Evolutionary conservation across 441 rosid genomes (phyloP).

Genomic region (Theobroma grandiflorum): DNA sequence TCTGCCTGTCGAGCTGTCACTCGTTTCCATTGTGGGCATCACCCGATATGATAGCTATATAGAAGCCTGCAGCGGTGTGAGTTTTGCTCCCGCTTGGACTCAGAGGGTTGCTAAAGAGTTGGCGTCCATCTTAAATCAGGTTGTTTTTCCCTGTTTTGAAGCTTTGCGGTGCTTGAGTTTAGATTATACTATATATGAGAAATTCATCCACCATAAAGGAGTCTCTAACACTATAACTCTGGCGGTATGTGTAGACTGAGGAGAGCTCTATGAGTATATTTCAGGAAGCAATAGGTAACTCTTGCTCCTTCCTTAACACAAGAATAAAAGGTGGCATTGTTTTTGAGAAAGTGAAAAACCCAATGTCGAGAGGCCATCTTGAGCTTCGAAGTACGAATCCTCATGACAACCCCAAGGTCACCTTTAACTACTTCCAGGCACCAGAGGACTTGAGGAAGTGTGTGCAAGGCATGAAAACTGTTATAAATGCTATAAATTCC

Average conservation of each 20-base stretch:
- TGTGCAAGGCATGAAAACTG: constrained; percentile 51
- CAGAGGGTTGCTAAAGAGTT: not conserved
- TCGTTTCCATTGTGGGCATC: constrained; percentile 65
- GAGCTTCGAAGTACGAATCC: constrained; percentile 52
- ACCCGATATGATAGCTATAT: constrained; percentile 51
- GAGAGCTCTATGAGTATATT: constrained; percentile 2
- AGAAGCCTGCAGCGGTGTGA: constrained; percentile 57
- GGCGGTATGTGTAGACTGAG: constrained; percentile 36
- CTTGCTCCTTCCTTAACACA: not conserved
- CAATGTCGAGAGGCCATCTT: constrained; percentile 57
- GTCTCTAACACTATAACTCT: not conserved
- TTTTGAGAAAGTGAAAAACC: constrained; percentile 54
- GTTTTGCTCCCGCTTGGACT: constrained; percentile 43
- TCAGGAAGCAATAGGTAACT: not conserved
- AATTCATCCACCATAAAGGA: not conserved
- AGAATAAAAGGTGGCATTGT: constrained; percentile 46
- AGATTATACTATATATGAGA: too few species aligned
- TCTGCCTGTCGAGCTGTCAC: constrained; percentile 57
- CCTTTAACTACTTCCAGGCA: constrained; percentile 64
- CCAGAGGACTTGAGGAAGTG: constrained; percentile 58
- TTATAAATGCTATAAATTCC: constrained; percentile 51
- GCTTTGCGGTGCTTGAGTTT: not conserved
- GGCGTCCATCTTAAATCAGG: constrained; percentile 16
- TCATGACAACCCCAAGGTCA: constrained; percentile 57
- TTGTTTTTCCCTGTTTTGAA: not conserved